Evolutionary conservation across 441 rosid genomes (phyloP), one percentile per base, ranked within the genome.

Genomic region (Manihot esculenta): DNA sequence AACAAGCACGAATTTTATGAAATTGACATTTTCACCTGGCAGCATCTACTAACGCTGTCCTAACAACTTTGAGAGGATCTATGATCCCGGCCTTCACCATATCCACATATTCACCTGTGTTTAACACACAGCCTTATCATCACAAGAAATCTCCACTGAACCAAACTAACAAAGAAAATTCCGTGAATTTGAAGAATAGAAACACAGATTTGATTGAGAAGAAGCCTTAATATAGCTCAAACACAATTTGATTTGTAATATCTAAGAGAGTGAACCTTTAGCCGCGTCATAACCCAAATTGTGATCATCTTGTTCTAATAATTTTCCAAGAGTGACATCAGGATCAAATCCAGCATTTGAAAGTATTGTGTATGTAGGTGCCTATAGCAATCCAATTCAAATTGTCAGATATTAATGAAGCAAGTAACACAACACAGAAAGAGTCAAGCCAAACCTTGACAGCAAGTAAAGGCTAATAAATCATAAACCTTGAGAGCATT

Each of bases 281-380:
- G 97, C 83, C n/a, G 98, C 99, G 84, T 92, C 97, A 24, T 85
- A 95, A 76, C 99, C 99, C 7, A 87, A 80, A 70, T 82, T 84
- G 58, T 44, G 74, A 77, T 88, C 81, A 64, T 87, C 94, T 80
- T 89, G 92, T 71, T 87, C 99, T 81, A 91, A 69, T 80, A 94
- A 79, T 80, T 87, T 92, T 49, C 95, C 90, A 12, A 85, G 69
- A 72, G 92, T 81, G 71, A 87, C 62, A 66, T 90, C 83, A 71
- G 93, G 94, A 77, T 91, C 90, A 76, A 73, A 88, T 75, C 96
- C 99, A 48, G 97, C 98, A 79, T 94, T 94, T 71, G 91, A 86
- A 74, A 86, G 84, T 78, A 94, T 94, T 35, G 93, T 87, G 15
- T 55, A 60, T 54, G 90, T 68, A 42, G 97, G 97, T 66, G 94